Evolutionary conservation across 1,284 basidiomycete genomes (phyloP), one percentile per base, ranked within the genome.

Genomic region (Puccinia coronata): DNA sequence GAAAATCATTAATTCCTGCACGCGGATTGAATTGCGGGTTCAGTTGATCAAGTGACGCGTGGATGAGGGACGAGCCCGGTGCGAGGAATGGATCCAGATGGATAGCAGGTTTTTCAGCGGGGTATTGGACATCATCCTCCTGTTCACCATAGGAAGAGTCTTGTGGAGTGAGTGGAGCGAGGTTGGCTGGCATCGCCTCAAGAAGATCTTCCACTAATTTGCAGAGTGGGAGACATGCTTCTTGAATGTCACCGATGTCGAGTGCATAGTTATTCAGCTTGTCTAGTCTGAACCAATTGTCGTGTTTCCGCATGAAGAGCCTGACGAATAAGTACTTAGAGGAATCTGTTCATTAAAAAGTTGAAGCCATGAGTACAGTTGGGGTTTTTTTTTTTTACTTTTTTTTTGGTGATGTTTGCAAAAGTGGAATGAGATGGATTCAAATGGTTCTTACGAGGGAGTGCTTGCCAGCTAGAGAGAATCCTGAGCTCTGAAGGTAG

Each of bases 251-350:
- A 3, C 63, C 77, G 16, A 59, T 47, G 25, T 80, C 77, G 25
- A 23, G 25, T 61, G 55, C 14, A 53, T 80, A 80, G 39, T 57
- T 55, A 11, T 28, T 61, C 47, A 80, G 34, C 43, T 80, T 61
- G 55, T 80, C 67, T 25, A 80, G 36, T 69, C 77, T 71, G 67
- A 80, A 80, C 77, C 77, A 80, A 49, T 80, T 71, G 2, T 41
- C 36, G 51, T 80, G 77, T 70, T 80, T 80, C 20, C 77, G 61
- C 67, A 80, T 80, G 43, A 80, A 80, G 0, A 80, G 77, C 49
- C 77, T 70, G 18, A 80, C 67, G 43, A 80, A 80, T 31, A 80
- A 43, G 49, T 71, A 80, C 41, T 71, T 80, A 12, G 77, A 69
- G 49, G 63, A 41, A 69, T 39, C 75, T 78, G 41, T 67, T 0